Evolutionary conservation across 495 filamentous ascomycete genomes (phyloP).

Genomic region (Collariella sp.): DNA sequence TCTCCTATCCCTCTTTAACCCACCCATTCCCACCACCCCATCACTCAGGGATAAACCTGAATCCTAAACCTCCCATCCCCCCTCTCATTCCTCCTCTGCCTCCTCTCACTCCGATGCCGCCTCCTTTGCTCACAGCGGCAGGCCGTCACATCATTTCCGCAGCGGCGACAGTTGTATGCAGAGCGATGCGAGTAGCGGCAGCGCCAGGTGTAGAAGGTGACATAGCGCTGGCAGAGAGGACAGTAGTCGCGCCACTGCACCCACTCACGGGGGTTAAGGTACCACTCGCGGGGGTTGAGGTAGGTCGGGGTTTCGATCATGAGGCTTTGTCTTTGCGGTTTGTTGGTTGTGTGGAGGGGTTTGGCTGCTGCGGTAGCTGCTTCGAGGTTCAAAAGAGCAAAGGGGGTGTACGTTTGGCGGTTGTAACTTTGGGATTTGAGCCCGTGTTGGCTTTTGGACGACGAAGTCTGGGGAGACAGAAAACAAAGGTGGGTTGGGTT

Average conservation of each 20-base stretch:
- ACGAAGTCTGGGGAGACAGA: neutral
- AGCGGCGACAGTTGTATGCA: neutral
- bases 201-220: conserved; percentile 1
- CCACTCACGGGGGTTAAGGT: neutral
- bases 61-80: neutral
- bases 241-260: conserved; percentile 4
- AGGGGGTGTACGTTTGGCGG: neutral
- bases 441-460: neutral
- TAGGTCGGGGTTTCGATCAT: neutral
- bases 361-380: no score
- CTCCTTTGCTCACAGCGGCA: neutral
- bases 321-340: no score
- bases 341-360: neutral
- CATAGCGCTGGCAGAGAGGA: neutral
- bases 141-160: neutral
- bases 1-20: no score
- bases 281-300: no score
- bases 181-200: neutral
- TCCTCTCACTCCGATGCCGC: neutral
- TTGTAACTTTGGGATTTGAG: neutral
- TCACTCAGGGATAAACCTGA: neutral
- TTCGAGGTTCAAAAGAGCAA: no score
- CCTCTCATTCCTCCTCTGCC: no score
- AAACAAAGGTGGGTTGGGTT: no score
- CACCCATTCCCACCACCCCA: no score